These are phyloP conservation scores for Ecytonucleospora hepatopenaei DNA, from an alignment of 371 early-diverging fungal genomes.

Conservation along the genomic window DNA sequence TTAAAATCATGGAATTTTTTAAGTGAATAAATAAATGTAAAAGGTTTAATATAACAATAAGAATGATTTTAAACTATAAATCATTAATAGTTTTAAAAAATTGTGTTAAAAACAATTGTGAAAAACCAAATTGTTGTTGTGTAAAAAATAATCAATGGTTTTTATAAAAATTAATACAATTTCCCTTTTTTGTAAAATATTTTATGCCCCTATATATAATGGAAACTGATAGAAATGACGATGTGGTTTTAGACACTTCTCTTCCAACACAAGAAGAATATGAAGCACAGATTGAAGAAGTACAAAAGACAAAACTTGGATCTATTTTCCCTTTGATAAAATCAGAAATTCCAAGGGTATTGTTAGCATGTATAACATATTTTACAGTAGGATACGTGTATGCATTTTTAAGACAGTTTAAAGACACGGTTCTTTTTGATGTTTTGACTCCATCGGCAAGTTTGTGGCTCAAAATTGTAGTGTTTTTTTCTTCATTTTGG, in stretches of 20 bases:
- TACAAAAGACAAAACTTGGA: constrained; percentile 11
- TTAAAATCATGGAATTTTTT: background rate
- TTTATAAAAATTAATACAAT: background rate
- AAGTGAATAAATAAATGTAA: background rate
- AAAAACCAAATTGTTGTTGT: too few relatives aligned
- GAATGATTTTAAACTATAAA: background rate
- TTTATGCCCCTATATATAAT: background rate
- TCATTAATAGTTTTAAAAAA: background rate
- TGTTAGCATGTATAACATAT: background rate
- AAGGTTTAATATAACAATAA: background rate
- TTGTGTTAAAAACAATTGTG: background rate
- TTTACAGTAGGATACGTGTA: constrained; percentile 3
- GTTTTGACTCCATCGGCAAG: background rate
- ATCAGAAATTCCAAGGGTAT: background rate
- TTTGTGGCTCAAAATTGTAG: constrained; percentile 11
- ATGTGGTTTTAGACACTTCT: background rate
- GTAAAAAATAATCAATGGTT: too few relatives aligned
- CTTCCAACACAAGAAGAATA: constrained; percentile 17
- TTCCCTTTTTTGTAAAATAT: background rate
- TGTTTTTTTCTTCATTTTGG: constrained; percentile 6
- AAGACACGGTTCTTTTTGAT: constrained; percentile 4
- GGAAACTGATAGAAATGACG: background rate
- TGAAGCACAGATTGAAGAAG: background rate
- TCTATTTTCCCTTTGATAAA: constrained; percentile 4
- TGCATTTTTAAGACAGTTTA: constrained; percentile 8